Conservation (phyloP, 139 green algal species). For the Dunaliella primolecta region DNA sequence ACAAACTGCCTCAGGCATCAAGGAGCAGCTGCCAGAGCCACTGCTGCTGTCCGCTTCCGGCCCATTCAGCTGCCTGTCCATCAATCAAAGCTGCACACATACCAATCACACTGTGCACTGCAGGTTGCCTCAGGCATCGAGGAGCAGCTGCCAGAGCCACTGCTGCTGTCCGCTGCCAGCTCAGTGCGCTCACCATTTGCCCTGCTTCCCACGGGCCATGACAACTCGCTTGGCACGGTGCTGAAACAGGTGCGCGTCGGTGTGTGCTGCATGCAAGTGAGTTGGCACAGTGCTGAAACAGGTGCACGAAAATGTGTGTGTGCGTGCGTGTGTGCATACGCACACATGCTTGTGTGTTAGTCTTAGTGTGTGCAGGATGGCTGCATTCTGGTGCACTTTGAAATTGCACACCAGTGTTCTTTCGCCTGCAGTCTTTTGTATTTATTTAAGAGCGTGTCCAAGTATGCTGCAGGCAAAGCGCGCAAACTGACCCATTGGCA, state of each 20-base stretch:
- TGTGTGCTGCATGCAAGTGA: slow-evolving; percentile 5
- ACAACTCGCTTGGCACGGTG: slow-evolving; percentile 73
- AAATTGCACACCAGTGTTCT: too few relatives aligned
- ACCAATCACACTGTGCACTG: too few relatives aligned
- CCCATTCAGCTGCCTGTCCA: not conserved
- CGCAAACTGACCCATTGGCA: too few relatives aligned
- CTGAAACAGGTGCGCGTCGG: slow-evolving; percentile 34
- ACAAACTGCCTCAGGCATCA: not conserved
- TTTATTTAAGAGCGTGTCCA: too few relatives aligned
- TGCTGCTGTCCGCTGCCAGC: slow-evolving; percentile 35
- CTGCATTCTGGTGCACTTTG: too few relatives aligned
- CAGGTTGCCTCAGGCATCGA: slow-evolving; percentile 7
- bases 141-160: slow-evolving; percentile 35
- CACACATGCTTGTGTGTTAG: too few relatives aligned
- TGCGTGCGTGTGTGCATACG: too few relatives aligned
- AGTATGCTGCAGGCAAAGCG: too few relatives aligned
- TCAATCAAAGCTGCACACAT: too few relatives aligned
- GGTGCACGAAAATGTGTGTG: too few relatives aligned
- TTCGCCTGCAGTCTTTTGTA: too few relatives aligned
- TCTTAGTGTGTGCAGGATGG: too few relatives aligned
- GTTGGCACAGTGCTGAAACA: not conserved
- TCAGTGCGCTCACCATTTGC: slow-evolving; percentile 37
- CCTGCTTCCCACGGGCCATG: slow-evolving; percentile 44
- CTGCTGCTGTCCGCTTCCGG: slow-evolving; percentile 36
- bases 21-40: slow-evolving; percentile 36